A percentile compares a stretch with the other conserved stretches of the same genome.
phyloP scores from a whole-genome alignment of 2,329 filamentous ascomycete genomes.

The Stachybotrys elegans region DNA sequence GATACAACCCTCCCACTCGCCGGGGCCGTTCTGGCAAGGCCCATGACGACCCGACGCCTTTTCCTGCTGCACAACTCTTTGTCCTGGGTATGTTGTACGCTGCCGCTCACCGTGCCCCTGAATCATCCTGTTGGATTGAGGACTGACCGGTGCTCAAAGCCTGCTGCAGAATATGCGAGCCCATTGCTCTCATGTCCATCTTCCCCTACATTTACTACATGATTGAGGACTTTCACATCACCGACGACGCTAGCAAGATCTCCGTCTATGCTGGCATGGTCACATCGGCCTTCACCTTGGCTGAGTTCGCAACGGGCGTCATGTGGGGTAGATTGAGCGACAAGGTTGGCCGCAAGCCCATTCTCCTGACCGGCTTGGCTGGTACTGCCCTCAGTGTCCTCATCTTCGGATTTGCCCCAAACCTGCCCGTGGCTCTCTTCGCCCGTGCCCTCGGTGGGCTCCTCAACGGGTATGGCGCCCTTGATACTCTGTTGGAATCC shows the following conservation, averaged over 20 bases:
- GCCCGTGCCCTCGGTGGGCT: constrained; percentile 86
- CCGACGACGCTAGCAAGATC: constrained; percentile 72
- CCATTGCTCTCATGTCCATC: constrained; percentile 99
- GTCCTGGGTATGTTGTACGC: constrained; percentile 40
- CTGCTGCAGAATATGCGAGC: constrained; percentile 92
- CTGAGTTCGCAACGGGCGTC: constrained; percentile 88
- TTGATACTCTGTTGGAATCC: not conserved
- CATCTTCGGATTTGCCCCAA: constrained; percentile 85
- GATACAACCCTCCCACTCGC: constrained; percentile 15
- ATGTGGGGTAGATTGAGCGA: constrained; percentile 94
- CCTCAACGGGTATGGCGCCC: constrained; percentile 71
- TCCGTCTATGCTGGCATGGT: constrained; percentile 94
- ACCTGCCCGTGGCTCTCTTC: constrained; percentile 74
- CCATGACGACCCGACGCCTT: constrained; percentile 22
- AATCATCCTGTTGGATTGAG: no score
- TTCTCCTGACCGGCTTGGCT: constrained; percentile 80
- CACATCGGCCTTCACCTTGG: constrained; percentile 91
- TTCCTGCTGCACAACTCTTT: constrained; percentile 43
- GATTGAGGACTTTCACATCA: constrained; percentile 86
- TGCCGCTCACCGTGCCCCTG: not conserved
- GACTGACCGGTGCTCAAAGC: constrained; percentile 45
- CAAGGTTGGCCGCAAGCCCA: constrained; percentile 84
- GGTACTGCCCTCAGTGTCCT: constrained; percentile 92
- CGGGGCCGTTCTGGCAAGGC: constrained; percentile 15
- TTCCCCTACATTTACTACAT: constrained; percentile 99